Percentiles rank a stretch among this genome's conserved stretches.
phyloP scores from a whole-genome alignment of 805 yeast species.

The Pichia eremophila region DNA sequence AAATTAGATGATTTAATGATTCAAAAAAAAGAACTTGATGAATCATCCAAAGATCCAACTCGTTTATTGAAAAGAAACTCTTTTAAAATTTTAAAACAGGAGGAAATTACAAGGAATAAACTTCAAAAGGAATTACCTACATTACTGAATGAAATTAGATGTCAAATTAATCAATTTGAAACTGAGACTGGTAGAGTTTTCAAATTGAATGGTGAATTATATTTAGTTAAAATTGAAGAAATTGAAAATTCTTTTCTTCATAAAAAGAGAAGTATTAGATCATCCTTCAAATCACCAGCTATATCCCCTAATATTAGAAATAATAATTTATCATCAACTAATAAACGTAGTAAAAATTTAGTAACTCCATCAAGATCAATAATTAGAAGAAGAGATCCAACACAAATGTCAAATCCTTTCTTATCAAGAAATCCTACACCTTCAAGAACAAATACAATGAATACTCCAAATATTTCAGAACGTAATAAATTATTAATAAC shows the following conservation, averaged over 20 bases:
- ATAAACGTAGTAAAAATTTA: background rate
- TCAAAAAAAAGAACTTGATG: slow-evolving; percentile 56
- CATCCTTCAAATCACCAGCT: background rate
- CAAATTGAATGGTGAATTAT: slow-evolving; percentile 40
- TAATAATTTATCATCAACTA: background rate
- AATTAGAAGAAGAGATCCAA: slow-evolving; percentile 12
- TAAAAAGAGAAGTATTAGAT: slow-evolving; percentile 9
- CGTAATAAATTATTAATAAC: too few species aligned
- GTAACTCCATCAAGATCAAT: slow-evolving; percentile 13
- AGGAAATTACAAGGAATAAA: slow-evolving; percentile 65
- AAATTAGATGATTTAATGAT: slow-evolving; percentile 44
- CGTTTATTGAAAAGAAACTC: slow-evolving; percentile 67
- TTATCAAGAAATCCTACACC: slow-evolving; percentile 10
- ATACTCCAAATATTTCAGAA: background rate
- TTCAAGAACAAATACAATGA: background rate
- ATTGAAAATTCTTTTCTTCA: slow-evolving; percentile 15
- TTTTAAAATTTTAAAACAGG: slow-evolving; percentile 69
- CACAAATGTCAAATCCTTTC: slow-evolving; percentile 20
- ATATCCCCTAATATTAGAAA: background rate
- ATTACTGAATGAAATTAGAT: slow-evolving; percentile 42
- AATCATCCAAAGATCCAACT: slow-evolving; percentile 70
- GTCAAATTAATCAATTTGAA: slow-evolving; percentile 41
- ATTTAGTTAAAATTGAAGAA: slow-evolving; percentile 24
- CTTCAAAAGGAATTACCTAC: slow-evolving; percentile 62
- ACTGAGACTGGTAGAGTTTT: slow-evolving; percentile 28